A percentile compares a stretch with the other conserved stretches of the same genome.
Evolutionary conservation across 495 filamentous ascomycete species (phyloP).

Genomic region (Jackrogersella multiformis): DNA sequence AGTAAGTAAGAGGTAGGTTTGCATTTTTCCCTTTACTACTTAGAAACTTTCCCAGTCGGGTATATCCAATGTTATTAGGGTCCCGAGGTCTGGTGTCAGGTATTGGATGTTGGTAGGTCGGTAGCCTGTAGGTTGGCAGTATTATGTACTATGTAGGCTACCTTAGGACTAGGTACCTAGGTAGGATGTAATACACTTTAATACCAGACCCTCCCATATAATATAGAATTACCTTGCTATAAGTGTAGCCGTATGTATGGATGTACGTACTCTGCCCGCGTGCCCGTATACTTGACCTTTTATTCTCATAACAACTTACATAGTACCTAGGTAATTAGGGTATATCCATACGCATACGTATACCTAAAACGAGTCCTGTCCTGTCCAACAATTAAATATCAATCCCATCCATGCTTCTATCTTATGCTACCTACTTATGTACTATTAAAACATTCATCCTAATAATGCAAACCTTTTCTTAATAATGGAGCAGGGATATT

Average conservation of each 20-base stretch:
- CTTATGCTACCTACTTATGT: conserved; percentile 7
- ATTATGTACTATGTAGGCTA: too few species aligned
- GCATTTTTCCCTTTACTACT: conserved; percentile 1
- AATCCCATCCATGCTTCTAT: neutral
- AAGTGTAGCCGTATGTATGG: conserved; percentile 11
- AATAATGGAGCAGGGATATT: neutral
- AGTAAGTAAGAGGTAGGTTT: conserved; percentile 7
- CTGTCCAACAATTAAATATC: neutral
- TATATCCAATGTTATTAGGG: too few species aligned
- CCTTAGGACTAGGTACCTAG: neutral
- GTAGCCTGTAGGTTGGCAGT: neutral
- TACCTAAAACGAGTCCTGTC: too few species aligned
- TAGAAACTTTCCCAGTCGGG: conserved; percentile 7
- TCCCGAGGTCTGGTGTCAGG: too few species aligned
- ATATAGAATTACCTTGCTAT: conserved; percentile 29
- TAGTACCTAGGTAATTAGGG: too few species aligned
- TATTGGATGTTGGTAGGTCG: conserved; percentile 2
- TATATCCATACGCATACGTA: too few species aligned
- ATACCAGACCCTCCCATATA: conserved; percentile 10
- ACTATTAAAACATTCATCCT: conserved; percentile 7
- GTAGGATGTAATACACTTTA: conserved; percentile 12
- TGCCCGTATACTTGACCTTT: too few species aligned
- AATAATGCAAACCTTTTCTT: neutral
- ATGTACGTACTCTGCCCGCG: too few species aligned
- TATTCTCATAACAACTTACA: too few species aligned